Conservation (phyloP, 805 yeast genomes). For the Zygotorulaspora florentina region DNA sequence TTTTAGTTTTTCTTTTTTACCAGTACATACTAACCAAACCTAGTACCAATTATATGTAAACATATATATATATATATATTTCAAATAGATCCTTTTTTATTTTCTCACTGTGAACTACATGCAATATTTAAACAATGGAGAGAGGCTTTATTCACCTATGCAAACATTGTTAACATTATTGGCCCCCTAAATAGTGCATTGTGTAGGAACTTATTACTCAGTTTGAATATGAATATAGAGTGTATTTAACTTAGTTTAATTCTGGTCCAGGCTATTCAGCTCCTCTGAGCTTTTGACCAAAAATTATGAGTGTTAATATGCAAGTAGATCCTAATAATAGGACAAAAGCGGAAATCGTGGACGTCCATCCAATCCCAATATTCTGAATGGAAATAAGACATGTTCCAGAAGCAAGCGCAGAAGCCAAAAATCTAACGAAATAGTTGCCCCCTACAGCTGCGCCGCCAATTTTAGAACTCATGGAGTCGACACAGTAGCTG, state of each 20-base stretch:
- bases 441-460: conserved; percentile 56
- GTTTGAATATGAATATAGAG: not conserved
- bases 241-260: not conserved
- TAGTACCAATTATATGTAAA: too few relatives aligned
- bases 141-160: not conserved
- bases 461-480: conserved; percentile 47
- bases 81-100: too few relatives aligned
- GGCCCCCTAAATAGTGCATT: too few relatives aligned
- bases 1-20: too few relatives aligned
- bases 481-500: conserved; percentile 55
- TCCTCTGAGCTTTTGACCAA: conserved; percentile 40
- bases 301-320: conserved; percentile 35
- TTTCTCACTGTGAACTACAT: too few relatives aligned
- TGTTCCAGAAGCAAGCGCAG: conserved; percentile 49
- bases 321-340: conserved; percentile 39
- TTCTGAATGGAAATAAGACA: conserved; percentile 42
- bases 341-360: conserved; percentile 45
- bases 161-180: too few relatives aligned
- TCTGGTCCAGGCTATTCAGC: not conserved
- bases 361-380: conserved; percentile 56
- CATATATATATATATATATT: not conserved
- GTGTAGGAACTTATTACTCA: not conserved
- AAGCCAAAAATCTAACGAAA: conserved; percentile 46
- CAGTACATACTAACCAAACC: too few relatives aligned
- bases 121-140: too few relatives aligned